Evolutionary conservation across 257 asterid genomes (phyloP).

Genomic region (Buddleja alternifolia): DNA sequence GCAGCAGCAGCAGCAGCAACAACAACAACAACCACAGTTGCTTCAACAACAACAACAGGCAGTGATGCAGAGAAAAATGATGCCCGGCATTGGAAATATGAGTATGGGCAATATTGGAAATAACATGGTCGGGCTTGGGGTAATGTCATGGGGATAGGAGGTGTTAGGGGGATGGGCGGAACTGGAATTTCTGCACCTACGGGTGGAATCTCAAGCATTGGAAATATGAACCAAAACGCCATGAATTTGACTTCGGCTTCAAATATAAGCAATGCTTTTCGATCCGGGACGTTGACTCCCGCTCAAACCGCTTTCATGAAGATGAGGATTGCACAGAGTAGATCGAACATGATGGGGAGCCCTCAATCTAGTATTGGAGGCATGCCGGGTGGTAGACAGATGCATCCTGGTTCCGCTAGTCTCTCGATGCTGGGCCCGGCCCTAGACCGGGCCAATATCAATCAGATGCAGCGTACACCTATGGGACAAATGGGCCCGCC

Average conservation of each 20-base stretch:
- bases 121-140: constrained; percentile 76
- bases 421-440: constrained; percentile 68
- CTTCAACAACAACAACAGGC: constrained; percentile 43
- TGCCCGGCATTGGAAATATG: constrained; percentile 69
- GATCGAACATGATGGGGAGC: constrained; percentile 56
- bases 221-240: constrained; percentile 6
- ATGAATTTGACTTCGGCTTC: constrained; percentile 64
- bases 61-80: constrained; percentile 74
- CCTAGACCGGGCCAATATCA: constrained; percentile 67
- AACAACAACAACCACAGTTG: constrained; percentile 36
- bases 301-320: constrained; percentile 59
- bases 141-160: constrained; percentile 74
- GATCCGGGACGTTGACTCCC: constrained; percentile 52
- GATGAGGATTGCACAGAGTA: constrained; percentile 51
- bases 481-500: constrained; percentile 95
- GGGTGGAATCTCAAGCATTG: constrained; percentile 56
- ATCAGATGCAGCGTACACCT: constrained; percentile 68
- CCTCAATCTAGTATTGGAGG: constrained; percentile 61
- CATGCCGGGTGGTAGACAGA: constrained; percentile 72
- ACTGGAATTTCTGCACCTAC: constrained; percentile 71
- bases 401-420: constrained; percentile 65
- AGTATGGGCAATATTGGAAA: constrained; percentile 77
- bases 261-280: constrained; percentile 53
- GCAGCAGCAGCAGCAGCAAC: too few species aligned
- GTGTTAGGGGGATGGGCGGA: constrained; percentile 74